phyloP scores from a whole-genome alignment of 1,284 basidiomycete species.

The Salmacisia buchloeana region DNA sequence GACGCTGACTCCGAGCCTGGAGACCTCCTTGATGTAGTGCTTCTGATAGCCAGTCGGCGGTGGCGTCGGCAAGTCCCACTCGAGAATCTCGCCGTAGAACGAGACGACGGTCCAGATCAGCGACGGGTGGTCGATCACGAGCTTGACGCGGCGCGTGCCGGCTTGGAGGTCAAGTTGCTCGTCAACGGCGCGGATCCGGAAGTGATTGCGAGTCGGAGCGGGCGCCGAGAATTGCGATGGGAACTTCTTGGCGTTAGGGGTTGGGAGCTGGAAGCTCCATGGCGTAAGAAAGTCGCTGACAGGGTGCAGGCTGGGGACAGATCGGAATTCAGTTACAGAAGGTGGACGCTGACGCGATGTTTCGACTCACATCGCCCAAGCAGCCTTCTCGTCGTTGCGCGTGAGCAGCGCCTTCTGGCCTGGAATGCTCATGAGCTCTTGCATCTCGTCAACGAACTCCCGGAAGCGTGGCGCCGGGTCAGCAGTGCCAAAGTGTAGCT shows the following conservation, averaged over 20 bases:
- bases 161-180: slow-evolving; percentile 59
- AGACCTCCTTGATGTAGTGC: slow-evolving; percentile 86
- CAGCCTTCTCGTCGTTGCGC: not conserved
- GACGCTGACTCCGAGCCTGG: slow-evolving; percentile 68
- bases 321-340: slow-evolving; percentile 27
- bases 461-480: slow-evolving; percentile 75
- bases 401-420: slow-evolving; percentile 38
- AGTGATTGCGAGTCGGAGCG: slow-evolving; percentile 45
- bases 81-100: slow-evolving; percentile 82
- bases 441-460: slow-evolving; percentile 62
- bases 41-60: slow-evolving; percentile 58
- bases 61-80: slow-evolving; percentile 65
- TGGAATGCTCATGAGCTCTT: slow-evolving; percentile 59
- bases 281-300: slow-evolving; percentile 66
- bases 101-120: slow-evolving; percentile 86
- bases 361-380: not conserved
- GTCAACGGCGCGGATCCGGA: slow-evolving; percentile 63
- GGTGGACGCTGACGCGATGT: not conserved
- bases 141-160: slow-evolving; percentile 66
- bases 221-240: slow-evolving; percentile 21
- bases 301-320: slow-evolving; percentile 63
- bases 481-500: slow-evolving; percentile 74
- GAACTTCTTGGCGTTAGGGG: slow-evolving; percentile 50
- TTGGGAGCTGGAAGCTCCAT: slow-evolving; percentile 64
- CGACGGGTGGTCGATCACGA: slow-evolving; percentile 73